A percentile compares a stretch with the other conserved stretches of the same genome.
Conservation (phyloP, 306 rosid species). For the Acacia melanoxylon region DNA sequence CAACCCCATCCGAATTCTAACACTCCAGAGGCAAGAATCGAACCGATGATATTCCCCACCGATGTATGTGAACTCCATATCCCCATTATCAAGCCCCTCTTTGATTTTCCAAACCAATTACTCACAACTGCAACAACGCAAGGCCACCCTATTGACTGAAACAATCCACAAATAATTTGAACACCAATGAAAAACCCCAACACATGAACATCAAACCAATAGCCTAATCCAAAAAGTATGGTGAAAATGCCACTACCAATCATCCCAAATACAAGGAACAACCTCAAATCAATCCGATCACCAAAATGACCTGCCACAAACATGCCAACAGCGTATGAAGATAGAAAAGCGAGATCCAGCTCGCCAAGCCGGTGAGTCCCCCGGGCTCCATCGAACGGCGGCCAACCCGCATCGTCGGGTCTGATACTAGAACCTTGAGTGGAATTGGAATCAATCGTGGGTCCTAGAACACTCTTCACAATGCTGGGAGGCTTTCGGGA, state of each 20-base stretch:
- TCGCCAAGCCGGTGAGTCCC: slow-evolving; percentile 68
- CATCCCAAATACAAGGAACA: slow-evolving; percentile 73
- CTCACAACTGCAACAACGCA: slow-evolving; percentile 80
- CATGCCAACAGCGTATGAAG: slow-evolving; percentile 66
- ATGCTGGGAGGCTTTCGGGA: slow-evolving; percentile 81
- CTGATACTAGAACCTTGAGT: slow-evolving; percentile 11
- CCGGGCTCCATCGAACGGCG: slow-evolving; percentile 55
- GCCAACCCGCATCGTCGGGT: slow-evolving; percentile 51
- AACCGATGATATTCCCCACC: slow-evolving; percentile 83
- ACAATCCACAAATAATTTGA: slow-evolving; percentile 80
- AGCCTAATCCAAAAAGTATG: slow-evolving; percentile 74
- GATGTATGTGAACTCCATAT: slow-evolving; percentile 93
- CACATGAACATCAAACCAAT: slow-evolving; percentile 76
- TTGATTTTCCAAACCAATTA: slow-evolving; percentile 64
- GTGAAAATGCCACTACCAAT: slow-evolving; percentile 83
- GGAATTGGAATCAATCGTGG: slow-evolving; percentile 37
- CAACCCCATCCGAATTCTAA: slow-evolving; percentile 97
- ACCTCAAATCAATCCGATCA: slow-evolving; percentile 62
- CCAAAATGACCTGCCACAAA: slow-evolving; percentile 64
- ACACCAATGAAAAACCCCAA: slow-evolving; percentile 69
- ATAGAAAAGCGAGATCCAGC: slow-evolving; percentile 72
- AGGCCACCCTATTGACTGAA: slow-evolving; percentile 99
- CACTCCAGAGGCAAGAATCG: slow-evolving; percentile 69
- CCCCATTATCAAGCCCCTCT: slow-evolving; percentile 76
- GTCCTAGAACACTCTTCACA: slow-evolving; percentile 73